These are phyloP conservation scores for Moesziomyces aphidis DNA, from an alignment of 1,284 basidiomycete genomes.

Conservation along the genomic window DNA sequence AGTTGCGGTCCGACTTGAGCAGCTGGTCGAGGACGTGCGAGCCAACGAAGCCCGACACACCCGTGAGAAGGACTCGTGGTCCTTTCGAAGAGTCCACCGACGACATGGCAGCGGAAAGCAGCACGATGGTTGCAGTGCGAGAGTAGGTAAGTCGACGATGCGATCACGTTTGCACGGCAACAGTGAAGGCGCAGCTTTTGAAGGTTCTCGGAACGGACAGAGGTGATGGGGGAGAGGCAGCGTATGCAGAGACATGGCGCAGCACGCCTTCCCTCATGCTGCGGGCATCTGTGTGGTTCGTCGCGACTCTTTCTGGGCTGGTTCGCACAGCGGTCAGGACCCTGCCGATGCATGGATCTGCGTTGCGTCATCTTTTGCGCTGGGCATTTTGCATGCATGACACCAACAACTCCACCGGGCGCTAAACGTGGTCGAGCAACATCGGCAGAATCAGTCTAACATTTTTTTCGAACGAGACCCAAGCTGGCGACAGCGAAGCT, in stretches of 20 bases:
- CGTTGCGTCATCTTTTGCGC: neutral
- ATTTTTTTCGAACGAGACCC: neutral
- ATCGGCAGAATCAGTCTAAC: neutral
- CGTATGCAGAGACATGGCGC: too few species aligned
- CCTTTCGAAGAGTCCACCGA: neutral
- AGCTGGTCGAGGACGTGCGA: slow-evolving; percentile 43
- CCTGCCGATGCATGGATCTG: neutral
- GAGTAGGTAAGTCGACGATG: neutral
- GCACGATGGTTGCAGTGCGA: neutral
- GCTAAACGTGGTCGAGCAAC: neutral
- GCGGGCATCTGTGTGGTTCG: too few species aligned
- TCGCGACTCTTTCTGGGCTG: too few species aligned
- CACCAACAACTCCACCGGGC: neutral
- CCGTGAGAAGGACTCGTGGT: slow-evolving; percentile 38
- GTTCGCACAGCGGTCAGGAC: too few species aligned
- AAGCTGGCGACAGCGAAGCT: too few species aligned
- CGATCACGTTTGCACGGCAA: neutral
- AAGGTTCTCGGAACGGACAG: too few species aligned
- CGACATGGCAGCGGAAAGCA: slow-evolving; percentile 13
- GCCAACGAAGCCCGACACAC: slow-evolving; percentile 48
- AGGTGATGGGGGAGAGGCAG: too few species aligned
- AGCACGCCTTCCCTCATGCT: too few species aligned
- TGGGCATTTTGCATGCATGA: neutral
- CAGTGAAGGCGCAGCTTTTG: too few species aligned
- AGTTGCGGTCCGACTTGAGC: slow-evolving; percentile 37